Conservation (phyloP, 768 basidiomycete genomes). For the Lactarius indigo region DNA sequence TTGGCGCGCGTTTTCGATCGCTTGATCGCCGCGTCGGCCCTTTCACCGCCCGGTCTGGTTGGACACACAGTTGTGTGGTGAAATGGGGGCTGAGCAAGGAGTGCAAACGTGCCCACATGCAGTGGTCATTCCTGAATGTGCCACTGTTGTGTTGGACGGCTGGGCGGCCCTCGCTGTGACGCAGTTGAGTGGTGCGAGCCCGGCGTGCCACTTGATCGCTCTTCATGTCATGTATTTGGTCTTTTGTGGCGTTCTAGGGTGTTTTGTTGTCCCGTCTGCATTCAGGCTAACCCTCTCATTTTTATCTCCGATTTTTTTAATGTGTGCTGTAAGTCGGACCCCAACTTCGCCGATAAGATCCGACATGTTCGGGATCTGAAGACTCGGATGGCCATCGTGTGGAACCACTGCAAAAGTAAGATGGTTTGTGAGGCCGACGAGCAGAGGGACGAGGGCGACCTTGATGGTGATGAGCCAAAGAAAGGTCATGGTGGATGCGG, state of each 20-base stretch:
- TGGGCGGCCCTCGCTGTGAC: slow-evolving; percentile 62
- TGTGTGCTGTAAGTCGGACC: slow-evolving; percentile 64
- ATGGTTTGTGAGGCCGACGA: slow-evolving; percentile 88
- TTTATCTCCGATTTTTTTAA: slow-evolving; percentile 31
- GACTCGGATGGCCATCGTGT: slow-evolving; percentile 80
- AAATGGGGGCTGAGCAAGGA: slow-evolving; percentile 98
- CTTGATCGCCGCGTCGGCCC: slow-evolving; percentile 85
- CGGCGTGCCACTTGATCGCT: slow-evolving; percentile 58
- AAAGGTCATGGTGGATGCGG: slow-evolving; percentile 98
- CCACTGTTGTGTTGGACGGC: slow-evolving; percentile 41
- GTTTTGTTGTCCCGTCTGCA: slow-evolving; percentile 34
- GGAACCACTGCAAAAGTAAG: slow-evolving; percentile 84
- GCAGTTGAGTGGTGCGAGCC: slow-evolving; percentile 57
- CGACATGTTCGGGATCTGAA: slow-evolving; percentile 85
- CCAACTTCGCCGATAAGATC: slow-evolving; percentile 81
- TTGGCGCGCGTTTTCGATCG: slow-evolving; percentile 86
- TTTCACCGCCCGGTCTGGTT: slow-evolving; percentile 71
- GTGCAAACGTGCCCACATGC: slow-evolving; percentile 51
- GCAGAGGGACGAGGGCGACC: slow-evolving; percentile 78
- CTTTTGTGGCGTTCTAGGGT: slow-evolving; percentile 24
- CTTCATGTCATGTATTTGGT: slow-evolving; percentile 41
- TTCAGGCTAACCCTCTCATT: slow-evolving; percentile 59
- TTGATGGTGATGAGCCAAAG: slow-evolving; percentile 68
- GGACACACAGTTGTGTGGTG: slow-evolving; percentile 88
- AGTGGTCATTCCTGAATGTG: slow-evolving; percentile 37